A percentile compares a stretch with the other conserved stretches of the same genome.
phyloP scores from a whole-genome alignment of 202 grass and related monocot species.

The Schoenoplectus tabernaemontani region DNA sequence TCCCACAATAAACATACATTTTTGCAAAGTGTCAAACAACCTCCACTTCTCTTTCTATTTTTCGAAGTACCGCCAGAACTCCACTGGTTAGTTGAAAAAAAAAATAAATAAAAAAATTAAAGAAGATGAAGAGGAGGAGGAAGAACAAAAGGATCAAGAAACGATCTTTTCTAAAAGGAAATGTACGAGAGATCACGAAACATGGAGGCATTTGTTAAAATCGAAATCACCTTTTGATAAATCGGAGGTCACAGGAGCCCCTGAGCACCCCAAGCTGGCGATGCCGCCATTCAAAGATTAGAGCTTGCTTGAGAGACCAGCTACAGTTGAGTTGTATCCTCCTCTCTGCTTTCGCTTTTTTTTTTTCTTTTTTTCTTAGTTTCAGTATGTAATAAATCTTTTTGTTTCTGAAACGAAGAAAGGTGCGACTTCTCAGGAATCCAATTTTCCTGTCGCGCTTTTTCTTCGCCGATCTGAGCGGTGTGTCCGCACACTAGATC shows the following conservation, averaged over 20 bases:
- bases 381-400: background rate
- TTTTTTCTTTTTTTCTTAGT: background rate
- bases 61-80: background rate
- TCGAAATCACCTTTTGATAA: background rate
- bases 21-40: background rate
- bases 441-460: constrained; percentile 20
- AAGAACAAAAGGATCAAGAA: constrained; percentile 8
- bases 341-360: background rate
- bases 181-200: background rate
- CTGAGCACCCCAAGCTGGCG: background rate
- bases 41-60: background rate
- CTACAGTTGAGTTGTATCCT: background rate
- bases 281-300: background rate
- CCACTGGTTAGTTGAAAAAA: background rate
- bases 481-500: background rate
- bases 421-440: background rate
- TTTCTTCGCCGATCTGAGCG: constrained; percentile 15
- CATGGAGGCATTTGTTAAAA: background rate
- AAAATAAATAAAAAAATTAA: background rate
- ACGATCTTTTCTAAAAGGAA: background rate
- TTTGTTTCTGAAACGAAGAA: constrained; percentile 14
- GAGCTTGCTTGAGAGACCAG: background rate
- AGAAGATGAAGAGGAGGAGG: background rate
- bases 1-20: constrained; percentile 1
- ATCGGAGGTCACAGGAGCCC: background rate